phyloP scores from a whole-genome alignment of 2,329 filamentous ascomycete species.

The Pseudogymnoascus sp. region DNA sequence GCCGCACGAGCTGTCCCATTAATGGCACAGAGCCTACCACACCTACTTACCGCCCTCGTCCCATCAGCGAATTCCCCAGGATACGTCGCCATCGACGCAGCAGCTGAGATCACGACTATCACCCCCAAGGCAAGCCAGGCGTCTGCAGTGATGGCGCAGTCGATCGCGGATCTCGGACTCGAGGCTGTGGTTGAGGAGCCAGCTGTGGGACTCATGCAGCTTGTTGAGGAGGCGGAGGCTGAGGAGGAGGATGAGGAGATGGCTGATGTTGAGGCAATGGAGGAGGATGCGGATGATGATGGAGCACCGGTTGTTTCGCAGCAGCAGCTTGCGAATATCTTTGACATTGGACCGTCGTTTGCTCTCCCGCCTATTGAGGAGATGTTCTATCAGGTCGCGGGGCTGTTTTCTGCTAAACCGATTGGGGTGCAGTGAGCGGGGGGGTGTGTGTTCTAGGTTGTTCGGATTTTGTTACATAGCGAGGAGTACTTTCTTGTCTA shows the following conservation, averaged over 20 bases:
- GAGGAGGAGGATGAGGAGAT: slow-evolving; percentile 25
- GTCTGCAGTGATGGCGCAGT: slow-evolving; percentile 46
- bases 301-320: slow-evolving; percentile 57
- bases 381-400: slow-evolving; percentile 67
- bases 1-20: slow-evolving; percentile 53
- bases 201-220: slow-evolving; percentile 29
- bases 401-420: slow-evolving; percentile 54
- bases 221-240: slow-evolving; percentile 21
- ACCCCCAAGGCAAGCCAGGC: slow-evolving; percentile 52
- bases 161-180: slow-evolving; percentile 48
- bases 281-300: slow-evolving; percentile 41
- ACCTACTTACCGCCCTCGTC: slow-evolving; percentile 60
- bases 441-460: background rate
- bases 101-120: slow-evolving; percentile 62
- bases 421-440: background rate
- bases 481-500: slow-evolving; percentile 10
- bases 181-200: slow-evolving; percentile 25
- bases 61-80: slow-evolving; percentile 59
- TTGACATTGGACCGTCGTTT: slow-evolving; percentile 62
- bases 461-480: slow-evolving; percentile 9
- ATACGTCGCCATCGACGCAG: slow-evolving; percentile 70
- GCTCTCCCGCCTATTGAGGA: slow-evolving; percentile 67
- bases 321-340: slow-evolving; percentile 63
- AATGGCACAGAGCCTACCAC: slow-evolving; percentile 49
- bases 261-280: slow-evolving; percentile 33